Evolutionary conservation across 2,329 filamentous ascomycete genomes (phyloP).

Genomic region (Alternaria sp.): DNA sequence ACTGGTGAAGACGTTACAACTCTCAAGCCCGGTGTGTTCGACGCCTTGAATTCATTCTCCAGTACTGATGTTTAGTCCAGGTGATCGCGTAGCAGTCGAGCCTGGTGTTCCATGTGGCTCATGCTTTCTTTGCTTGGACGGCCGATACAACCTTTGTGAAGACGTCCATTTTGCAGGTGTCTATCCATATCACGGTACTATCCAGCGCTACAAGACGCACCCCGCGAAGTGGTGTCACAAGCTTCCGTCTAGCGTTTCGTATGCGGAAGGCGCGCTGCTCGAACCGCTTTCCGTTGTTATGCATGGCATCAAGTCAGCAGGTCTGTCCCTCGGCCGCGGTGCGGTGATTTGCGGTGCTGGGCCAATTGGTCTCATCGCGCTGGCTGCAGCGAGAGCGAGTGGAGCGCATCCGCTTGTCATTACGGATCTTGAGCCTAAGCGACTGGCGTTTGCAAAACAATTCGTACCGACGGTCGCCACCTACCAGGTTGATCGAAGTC

Average conservation of each 20-base stretch:
- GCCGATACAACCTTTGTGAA: conserved; percentile 71
- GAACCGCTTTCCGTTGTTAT: conserved; percentile 72
- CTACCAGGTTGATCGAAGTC: conserved; percentile 61
- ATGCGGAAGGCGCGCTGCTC: conserved; percentile 68
- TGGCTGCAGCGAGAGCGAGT: conserved; percentile 68
- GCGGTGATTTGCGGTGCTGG: conserved; percentile 67
- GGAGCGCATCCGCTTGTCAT: conserved; percentile 71
- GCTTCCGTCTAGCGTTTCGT: conserved; percentile 65
- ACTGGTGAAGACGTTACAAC: conserved; percentile 64
- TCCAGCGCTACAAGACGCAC: conserved; percentile 70
- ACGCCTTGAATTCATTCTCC: not conserved
- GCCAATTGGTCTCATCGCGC: conserved; percentile 70
- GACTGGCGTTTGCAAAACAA: conserved; percentile 66
- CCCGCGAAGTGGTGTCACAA: conserved; percentile 63
- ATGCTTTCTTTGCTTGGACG: conserved; percentile 68
- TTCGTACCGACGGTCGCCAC: conserved; percentile 65
- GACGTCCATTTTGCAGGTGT: conserved; percentile 69
- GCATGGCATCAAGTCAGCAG: conserved; percentile 65
- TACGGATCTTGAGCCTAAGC: conserved; percentile 67
- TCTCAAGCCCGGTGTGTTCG: conserved; percentile 56
- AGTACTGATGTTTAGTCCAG: conserved; percentile 34
- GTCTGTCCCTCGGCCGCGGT: conserved; percentile 64
- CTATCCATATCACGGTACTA: conserved; percentile 67
- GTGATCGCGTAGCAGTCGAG: conserved; percentile 73
- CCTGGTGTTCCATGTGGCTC: conserved; percentile 70